Percentiles rank a stretch among this genome's conserved stretches.
phyloP scores from a whole-genome alignment of 2,329 filamentous ascomycete genomes.

The Exserohilum rostratum region DNA sequence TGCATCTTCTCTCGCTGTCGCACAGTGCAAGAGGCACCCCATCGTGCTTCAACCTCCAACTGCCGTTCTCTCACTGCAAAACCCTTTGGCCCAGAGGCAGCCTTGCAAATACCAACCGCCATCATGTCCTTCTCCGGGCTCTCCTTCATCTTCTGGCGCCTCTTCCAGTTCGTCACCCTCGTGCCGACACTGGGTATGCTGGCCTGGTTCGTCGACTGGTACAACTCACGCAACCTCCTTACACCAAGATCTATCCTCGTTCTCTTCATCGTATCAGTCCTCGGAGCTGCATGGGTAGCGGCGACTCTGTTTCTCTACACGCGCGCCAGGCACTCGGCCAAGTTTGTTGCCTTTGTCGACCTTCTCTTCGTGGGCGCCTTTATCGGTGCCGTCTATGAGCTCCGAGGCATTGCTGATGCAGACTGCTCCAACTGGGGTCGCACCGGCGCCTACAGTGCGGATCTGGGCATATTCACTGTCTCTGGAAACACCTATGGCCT shows the following conservation, averaged over 20 bases:
- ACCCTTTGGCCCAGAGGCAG: conserved; percentile 5
- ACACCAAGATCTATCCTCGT: conserved; percentile 67
- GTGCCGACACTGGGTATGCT: conserved; percentile 68
- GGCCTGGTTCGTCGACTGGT: conserved; percentile 66
- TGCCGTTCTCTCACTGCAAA: conserved; percentile 12
- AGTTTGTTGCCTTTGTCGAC: conserved; percentile 67
- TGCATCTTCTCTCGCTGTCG: conserved; percentile 9
- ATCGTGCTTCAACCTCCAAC: conserved; percentile 15
- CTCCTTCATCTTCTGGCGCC: conserved; percentile 66
- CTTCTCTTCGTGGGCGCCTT: conserved; percentile 68
- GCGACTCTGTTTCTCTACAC: conserved; percentile 66
- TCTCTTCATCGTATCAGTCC: conserved; percentile 68
- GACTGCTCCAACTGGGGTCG: conserved; percentile 69
- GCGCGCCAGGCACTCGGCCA: conserved; percentile 63
- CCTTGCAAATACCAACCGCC: conserved; percentile 14
- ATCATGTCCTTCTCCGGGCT: conserved; percentile 59
- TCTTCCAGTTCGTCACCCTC: conserved; percentile 66
- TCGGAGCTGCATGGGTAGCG: conserved; percentile 66
- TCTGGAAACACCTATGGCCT: conserved; percentile 58
- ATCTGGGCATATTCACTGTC: conserved; percentile 67
- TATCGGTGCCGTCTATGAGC: conserved; percentile 64
- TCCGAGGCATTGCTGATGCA: conserved; percentile 63
- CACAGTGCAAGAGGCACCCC: conserved; percentile 14
- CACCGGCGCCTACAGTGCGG: conserved; percentile 59
- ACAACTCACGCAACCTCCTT: conserved; percentile 61